Conservation (phyloP, 1,284 basidiomycete species). For the Tremellales sp. region DNA sequence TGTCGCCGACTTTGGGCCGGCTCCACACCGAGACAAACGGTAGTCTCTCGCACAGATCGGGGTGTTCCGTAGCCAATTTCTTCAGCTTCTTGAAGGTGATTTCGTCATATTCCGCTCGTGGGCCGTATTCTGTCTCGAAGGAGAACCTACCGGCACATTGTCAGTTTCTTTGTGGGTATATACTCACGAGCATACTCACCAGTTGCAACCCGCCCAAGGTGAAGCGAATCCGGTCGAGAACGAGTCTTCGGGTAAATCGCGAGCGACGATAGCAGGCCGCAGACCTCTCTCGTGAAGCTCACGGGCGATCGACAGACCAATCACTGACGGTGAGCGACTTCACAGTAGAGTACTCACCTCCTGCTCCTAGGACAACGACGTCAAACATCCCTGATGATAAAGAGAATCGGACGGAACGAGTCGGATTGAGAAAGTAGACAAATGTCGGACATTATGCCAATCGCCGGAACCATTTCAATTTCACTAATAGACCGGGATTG, state of each 20-base stretch:
- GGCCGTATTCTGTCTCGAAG: constrained; percentile 51
- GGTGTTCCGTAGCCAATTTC: constrained; percentile 52
- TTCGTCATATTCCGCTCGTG: constrained; percentile 47
- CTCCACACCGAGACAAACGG: constrained; percentile 51
- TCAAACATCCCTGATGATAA: constrained; percentile 16
- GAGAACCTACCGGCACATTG: constrained; percentile 63
- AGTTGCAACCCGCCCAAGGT: constrained; percentile 72
- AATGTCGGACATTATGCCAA: neutral
- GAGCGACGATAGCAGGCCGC: constrained; percentile 59
- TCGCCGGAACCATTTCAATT: neutral
- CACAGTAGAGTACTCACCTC: constrained; percentile 36
- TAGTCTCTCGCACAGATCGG: constrained; percentile 46
- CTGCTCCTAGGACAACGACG: constrained; percentile 56
- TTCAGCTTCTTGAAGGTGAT: constrained; percentile 50
- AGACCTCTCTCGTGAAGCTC: constrained; percentile 50
- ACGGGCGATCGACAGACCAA: constrained; percentile 51
- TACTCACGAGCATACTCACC: constrained; percentile 50
- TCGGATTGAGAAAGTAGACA: too few relatives aligned
- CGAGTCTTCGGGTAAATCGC: constrained; percentile 63
- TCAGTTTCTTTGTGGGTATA: constrained; percentile 5
- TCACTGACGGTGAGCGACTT: constrained; percentile 37
- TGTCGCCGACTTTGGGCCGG: constrained; percentile 27
- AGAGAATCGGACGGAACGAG: too few relatives aligned
- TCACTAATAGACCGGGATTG: constrained; percentile 2
- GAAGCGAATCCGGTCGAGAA: constrained; percentile 60